Evolutionary conservation across 2,329 filamentous ascomycete species (phyloP).

Genomic region (Cladorrhinum sp.): DNA sequence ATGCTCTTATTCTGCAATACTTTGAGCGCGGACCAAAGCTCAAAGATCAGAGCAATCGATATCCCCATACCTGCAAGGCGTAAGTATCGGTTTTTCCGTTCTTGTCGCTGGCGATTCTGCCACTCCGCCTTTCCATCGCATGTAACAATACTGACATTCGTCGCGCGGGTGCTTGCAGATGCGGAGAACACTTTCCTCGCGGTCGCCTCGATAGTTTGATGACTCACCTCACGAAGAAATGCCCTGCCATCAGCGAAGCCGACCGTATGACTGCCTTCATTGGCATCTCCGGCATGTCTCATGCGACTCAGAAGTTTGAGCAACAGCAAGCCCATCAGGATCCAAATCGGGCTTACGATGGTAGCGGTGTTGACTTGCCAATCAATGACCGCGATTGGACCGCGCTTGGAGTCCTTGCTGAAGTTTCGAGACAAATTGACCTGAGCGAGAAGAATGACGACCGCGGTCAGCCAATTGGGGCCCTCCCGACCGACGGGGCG

Average conservation of each 20-base stretch:
- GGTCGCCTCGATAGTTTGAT: slow-evolving; percentile 81
- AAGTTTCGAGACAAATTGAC: slow-evolving; percentile 80
- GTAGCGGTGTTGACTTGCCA: slow-evolving; percentile 37
- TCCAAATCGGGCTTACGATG: slow-evolving; percentile 25
- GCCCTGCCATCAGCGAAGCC: slow-evolving; percentile 69
- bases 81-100: slow-evolving; percentile 16
- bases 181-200: slow-evolving; percentile 86
- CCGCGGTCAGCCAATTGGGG: slow-evolving; percentile 37
- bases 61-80: slow-evolving; percentile 84
- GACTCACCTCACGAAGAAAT: slow-evolving; percentile 81
- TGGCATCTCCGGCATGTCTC: slow-evolving; percentile 67
- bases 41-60: slow-evolving; percentile 85
- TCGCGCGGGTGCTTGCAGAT: slow-evolving; percentile 35
- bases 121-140: slow-evolving; percentile 3
- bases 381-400: slow-evolving; percentile 57
- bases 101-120: not conserved
- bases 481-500: slow-evolving; percentile 22
- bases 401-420: slow-evolving; percentile 79
- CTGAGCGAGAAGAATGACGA: slow-evolving; percentile 58
- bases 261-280: slow-evolving; percentile 74
- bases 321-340: slow-evolving; percentile 26
- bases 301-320: slow-evolving; percentile 38
- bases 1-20: slow-evolving; percentile 80
- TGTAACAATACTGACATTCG: slow-evolving; percentile 1
- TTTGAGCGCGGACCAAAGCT: slow-evolving; percentile 85